A percentile compares a stretch with the other conserved stretches of the same genome.
These are phyloP conservation scores for Fusarium clavum DNA, from an alignment of 2,329 filamentous ascomycete genomes.

Conservation along the genomic window DNA sequence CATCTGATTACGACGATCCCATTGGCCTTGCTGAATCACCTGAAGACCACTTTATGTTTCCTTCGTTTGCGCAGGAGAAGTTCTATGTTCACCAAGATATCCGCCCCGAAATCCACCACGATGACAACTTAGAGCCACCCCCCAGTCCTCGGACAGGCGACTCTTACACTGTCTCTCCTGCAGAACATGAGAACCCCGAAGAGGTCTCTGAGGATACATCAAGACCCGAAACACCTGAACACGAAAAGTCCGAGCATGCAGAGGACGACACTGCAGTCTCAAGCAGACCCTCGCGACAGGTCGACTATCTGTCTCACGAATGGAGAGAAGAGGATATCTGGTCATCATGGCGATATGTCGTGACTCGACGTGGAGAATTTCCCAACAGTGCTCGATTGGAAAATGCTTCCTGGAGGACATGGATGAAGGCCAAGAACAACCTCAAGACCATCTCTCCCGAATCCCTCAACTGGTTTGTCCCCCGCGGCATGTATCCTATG, in stretches of 20 bases:
- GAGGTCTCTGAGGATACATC: constrained; percentile 55
- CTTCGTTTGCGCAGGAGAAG: constrained; percentile 59
- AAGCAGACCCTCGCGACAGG: constrained; percentile 82
- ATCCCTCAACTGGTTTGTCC: constrained; percentile 84
- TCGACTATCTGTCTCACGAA: constrained; percentile 94
- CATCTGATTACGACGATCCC: constrained; percentile 65
- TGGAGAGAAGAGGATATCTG: constrained; percentile 98
- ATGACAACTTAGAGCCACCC: constrained; percentile 61
- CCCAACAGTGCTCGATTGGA: constrained; percentile 85
- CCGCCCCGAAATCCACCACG: constrained; percentile 39
- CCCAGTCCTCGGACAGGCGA: constrained; percentile 62
- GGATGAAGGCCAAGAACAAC: constrained; percentile 92
- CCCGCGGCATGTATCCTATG: not conserved
- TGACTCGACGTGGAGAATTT: constrained; percentile 81
- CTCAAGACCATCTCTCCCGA: constrained; percentile 91
- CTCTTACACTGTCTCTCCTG: constrained; percentile 64
- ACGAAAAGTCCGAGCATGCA: constrained; percentile 64
- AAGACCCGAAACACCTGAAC: constrained; percentile 68
- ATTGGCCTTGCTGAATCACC: constrained; percentile 58
- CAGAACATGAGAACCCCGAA: constrained; percentile 64
- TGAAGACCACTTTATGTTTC: constrained; percentile 61
- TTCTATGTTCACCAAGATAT: constrained; percentile 55
- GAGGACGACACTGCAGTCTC: constrained; percentile 84
- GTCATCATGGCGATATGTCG: constrained; percentile 95
- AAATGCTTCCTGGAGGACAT: constrained; percentile 97